These are phyloP conservation scores for Aurinia saxatilis DNA, from an alignment of 345 rosid genomes.

Conservation along the genomic window DNA sequence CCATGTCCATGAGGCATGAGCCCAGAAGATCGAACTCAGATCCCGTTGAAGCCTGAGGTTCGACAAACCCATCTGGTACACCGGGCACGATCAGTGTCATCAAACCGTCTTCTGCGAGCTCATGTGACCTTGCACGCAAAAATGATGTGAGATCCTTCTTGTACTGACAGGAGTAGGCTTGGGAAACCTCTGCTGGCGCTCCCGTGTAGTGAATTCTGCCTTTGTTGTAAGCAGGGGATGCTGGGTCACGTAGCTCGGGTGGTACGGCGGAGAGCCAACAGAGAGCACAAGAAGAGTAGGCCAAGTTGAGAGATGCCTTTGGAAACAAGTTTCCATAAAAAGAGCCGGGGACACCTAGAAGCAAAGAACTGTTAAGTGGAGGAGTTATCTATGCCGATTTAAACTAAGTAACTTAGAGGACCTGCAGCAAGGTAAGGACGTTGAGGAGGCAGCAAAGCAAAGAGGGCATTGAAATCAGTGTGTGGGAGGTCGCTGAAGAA, in stretches of 20 bases:
- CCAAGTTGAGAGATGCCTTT: slow-evolving; percentile 26
- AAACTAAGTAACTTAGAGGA: neutral
- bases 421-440: slow-evolving; percentile 22
- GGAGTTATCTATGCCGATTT: neutral
- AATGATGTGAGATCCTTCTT: slow-evolving; percentile 32
- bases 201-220: slow-evolving; percentile 34
- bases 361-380: neutral
- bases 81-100: slow-evolving; percentile 29
- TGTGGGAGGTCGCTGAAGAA: slow-evolving; percentile 37
- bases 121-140: slow-evolving; percentile 36
- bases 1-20: slow-evolving; percentile 36
- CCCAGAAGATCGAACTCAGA: slow-evolving; percentile 23
- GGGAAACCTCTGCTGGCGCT: slow-evolving; percentile 23
- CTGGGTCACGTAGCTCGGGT: slow-evolving; percentile 15
- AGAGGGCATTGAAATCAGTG: slow-evolving; percentile 49
- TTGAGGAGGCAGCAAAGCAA: slow-evolving; percentile 26
- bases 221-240: slow-evolving; percentile 33
- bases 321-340: slow-evolving; percentile 35
- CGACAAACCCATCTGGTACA: slow-evolving; percentile 22
- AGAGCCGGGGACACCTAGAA: slow-evolving; percentile 34
- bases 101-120: slow-evolving; percentile 34
- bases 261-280: slow-evolving; percentile 35
- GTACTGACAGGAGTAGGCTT: slow-evolving; percentile 33
- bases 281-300: slow-evolving; percentile 30
- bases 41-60: slow-evolving; percentile 3